Conservation (phyloP, 768 basidiomycete genomes). For the Collybiopsis luxurians region DNA sequence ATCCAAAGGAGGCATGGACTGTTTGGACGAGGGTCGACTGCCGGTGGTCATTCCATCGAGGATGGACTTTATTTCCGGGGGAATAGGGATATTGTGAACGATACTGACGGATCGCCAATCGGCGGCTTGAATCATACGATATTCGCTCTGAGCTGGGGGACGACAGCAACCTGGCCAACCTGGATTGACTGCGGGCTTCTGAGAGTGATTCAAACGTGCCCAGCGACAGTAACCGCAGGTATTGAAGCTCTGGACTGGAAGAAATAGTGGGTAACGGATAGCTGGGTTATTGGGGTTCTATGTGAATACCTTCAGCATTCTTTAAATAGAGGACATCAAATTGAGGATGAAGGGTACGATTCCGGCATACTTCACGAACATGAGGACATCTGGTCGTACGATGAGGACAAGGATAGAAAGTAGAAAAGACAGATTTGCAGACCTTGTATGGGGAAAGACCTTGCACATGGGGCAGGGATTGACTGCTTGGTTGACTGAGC, state of each 20-base stretch:
- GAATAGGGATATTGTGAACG: slow-evolving; percentile 73
- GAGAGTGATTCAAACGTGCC: slow-evolving; percentile 58
- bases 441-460: slow-evolving; percentile 72
- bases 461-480: slow-evolving; percentile 82
- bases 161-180: slow-evolving; percentile 92
- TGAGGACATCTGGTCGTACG: slow-evolving; percentile 66
- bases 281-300: too few species aligned
- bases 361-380: slow-evolving; percentile 70
- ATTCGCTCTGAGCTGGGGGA: slow-evolving; percentile 59
- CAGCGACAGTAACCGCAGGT: slow-evolving; percentile 89
- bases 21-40: slow-evolving; percentile 30
- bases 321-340: slow-evolving; percentile 76
- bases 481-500: slow-evolving; percentile 66
- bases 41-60: slow-evolving; percentile 51
- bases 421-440: slow-evolving; percentile 11
- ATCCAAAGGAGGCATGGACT: slow-evolving; percentile 32
- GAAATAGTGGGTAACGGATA: too few species aligned
- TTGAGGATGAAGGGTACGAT: slow-evolving; percentile 70
- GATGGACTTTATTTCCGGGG: slow-evolving; percentile 64
- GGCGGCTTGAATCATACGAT: slow-evolving; percentile 60
- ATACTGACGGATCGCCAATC: slow-evolving; percentile 82
- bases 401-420: slow-evolving; percentile 15
- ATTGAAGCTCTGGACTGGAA: slow-evolving; percentile 75
- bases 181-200: slow-evolving; percentile 56
- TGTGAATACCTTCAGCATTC: slow-evolving; percentile 87